Base-by-base conservation (phyloP, 2,329 filamentous ascomycete genomes). In the Stemphylium beticola region DNA sequence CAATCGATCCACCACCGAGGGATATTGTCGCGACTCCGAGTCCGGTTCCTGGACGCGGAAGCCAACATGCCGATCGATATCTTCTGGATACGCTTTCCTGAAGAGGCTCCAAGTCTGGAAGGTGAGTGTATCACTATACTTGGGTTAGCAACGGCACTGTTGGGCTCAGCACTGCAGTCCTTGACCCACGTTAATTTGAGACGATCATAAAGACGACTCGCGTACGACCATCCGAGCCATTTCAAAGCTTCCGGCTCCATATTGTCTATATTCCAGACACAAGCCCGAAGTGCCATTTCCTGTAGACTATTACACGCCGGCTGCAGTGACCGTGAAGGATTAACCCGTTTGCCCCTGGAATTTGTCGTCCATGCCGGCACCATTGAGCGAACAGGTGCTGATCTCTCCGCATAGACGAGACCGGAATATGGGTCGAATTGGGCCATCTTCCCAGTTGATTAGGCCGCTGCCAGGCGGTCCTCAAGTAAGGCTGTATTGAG, bases 161-260 rank as follows among this genome's bases (percentile, higher is more conserved):
- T 24, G 9, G 22, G 22, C 10, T 24, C 15, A 15, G 12, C 22
- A n/a, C 24, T 37, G 31, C n/a, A 31, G 34, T 45, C 20, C 43
- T 31, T 34, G 7, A 60, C 54, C 41, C 47, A 63, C 60, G 48
- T 61, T 9, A 44, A 22, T 33, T 61, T 57, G 29, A 69, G 20
- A 12, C 55, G 40, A 7, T 49, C 36, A 43, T 67, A 67, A 9
- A 69, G 57, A 4, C 17, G 54, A 33, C 53, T 38, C 4, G 60
- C 64, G 22, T 58, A 64, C 6, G 60, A 48, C 66, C 63, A 68
- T 5, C 57, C 58, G 4, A 62, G 62, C 51, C 54, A 64, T 46
- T 60, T 53, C 14, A 69, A 36, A 18, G 58, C 52, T 14, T 56
- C 60, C 3, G 60, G 51, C 20, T 49, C 39, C 47, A 69, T 61